Base-by-base conservation (phyloP, 2,329 filamentous ascomycete species). In the Colletotrichum tanaceti region DNA sequence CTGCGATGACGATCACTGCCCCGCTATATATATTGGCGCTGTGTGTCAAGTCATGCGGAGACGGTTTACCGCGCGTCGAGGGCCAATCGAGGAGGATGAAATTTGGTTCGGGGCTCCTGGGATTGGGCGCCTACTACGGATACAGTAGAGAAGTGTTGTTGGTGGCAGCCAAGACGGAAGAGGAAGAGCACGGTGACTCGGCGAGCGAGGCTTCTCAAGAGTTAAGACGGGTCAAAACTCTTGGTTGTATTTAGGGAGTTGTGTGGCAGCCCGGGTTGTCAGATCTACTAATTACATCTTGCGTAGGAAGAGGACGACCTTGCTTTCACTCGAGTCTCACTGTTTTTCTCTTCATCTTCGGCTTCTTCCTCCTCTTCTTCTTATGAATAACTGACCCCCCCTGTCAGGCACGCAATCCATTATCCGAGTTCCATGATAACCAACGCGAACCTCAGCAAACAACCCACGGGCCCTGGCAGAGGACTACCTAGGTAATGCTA, bases 1-100 rank as follows among this genome's bases (percentile, higher is more conserved):
- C 47, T 54, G 47, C 38, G 41, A 63, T 47, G 50, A 32, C 20
- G 52, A 58, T 49, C 52, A 28, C 10, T 16, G 13, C 50, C 22
- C 50, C 28, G 28, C 60, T 32, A 13, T 22, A 13, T 22, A 43
- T 5, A 43, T 18, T 16, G n/a, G 52, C 32, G 43, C n/a, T 13
- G 28, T 10, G 28, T 39, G 57, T 32, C 63, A 61, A 47, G 57
- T 6, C 7, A 39, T 20, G 57, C 28, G 20, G 38, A 3, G 57
- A 24, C 32, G 14, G 57, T 16, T 32, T 57, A 39, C 57, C 57
- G 41, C 49, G 41, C 41, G 57, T 41, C 32, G 6, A 24, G 14
- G 14, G 14, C 53, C 22, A 24, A 18, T 35, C 4, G 32, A 38
- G 18, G 5, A 13, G n/a, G 18, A 38, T 38, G 18, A n/a, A 1